Evolutionary conservation across 1,284 basidiomycete genomes (phyloP).

Genomic region (Melampsora americana): DNA sequence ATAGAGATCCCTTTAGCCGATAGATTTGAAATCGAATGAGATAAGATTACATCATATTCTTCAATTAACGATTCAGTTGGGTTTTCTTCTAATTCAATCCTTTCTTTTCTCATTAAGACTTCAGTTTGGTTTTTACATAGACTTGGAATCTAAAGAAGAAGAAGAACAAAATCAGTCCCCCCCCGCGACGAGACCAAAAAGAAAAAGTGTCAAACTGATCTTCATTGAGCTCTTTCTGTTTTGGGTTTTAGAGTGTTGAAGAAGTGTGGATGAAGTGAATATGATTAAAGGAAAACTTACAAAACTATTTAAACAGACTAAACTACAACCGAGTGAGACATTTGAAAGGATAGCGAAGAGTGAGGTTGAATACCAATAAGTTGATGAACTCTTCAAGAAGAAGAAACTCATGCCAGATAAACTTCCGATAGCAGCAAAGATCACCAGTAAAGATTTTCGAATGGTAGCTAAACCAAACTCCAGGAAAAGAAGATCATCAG

Average conservation of each 20-base stretch:
- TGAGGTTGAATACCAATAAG: conserved; percentile 65
- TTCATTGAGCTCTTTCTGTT: no score
- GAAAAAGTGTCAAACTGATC: no score
- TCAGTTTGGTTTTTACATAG: background rate
- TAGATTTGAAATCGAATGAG: conserved; percentile 66
- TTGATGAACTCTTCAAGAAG: conserved; percentile 65
- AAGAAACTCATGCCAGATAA: conserved; percentile 68
- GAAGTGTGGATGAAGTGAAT: conserved; percentile 59
- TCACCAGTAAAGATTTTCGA: conserved; percentile 71
- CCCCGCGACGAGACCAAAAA: no score
- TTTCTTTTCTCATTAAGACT: background rate
- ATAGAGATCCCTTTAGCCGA: conserved; percentile 77
- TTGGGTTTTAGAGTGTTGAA: background rate
- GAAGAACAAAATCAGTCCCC: no score
- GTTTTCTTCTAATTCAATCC: background rate
- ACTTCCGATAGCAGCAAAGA: conserved; percentile 70
- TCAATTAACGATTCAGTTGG: background rate
- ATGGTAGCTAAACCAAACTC: conserved; percentile 62
- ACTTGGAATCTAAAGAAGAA: background rate
- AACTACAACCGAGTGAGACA: conserved; percentile 74
- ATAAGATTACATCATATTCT: background rate
- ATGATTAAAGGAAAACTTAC: no score
- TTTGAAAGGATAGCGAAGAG: conserved; percentile 70
- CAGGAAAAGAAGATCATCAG: background rate
- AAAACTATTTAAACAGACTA: conserved; percentile 85